These are phyloP conservation scores for Gamsiella multidivaricata DNA, from an alignment of 192 early-diverging fungal genomes.

Conservation along the genomic window DNA sequence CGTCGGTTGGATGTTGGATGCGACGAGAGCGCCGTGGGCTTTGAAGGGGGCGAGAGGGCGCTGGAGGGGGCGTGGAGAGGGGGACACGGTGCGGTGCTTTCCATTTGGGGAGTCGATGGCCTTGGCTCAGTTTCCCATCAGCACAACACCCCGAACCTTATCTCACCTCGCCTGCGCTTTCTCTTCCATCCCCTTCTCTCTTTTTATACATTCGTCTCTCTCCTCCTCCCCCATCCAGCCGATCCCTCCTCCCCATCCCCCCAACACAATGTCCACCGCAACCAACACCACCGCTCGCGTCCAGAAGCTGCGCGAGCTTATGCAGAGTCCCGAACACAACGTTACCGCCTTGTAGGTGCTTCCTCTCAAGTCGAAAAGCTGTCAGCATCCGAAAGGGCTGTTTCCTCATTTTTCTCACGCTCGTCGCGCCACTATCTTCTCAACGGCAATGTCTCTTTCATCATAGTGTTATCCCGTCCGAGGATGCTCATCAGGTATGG, in stretches of 20 bases:
- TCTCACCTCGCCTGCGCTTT: too few relatives aligned
- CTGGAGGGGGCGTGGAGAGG: too few relatives aligned
- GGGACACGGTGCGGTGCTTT: too few relatives aligned
- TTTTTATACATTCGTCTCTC: slow-evolving; percentile 2
- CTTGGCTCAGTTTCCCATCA: slow-evolving; percentile 13
- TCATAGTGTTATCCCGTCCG: slow-evolving; percentile 88
- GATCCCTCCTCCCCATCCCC: slow-evolving; percentile 1
- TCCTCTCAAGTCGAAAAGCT: too few relatives aligned
- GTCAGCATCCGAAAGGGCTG: too few relatives aligned
- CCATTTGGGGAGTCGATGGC: slow-evolving; percentile 19
- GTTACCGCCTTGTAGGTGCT: slow-evolving; percentile 61
- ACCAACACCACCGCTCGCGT: slow-evolving; percentile 67
- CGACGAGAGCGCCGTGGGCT: too few relatives aligned
- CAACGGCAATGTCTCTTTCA: too few relatives aligned
- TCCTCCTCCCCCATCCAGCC: background rate
- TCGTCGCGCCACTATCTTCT: too few relatives aligned
- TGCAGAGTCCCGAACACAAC: slow-evolving; percentile 64
- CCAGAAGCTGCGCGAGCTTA: slow-evolving; percentile 68
- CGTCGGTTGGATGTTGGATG: too few relatives aligned
- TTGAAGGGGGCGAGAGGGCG: too few relatives aligned
- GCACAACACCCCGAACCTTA: background rate
- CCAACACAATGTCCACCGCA: slow-evolving; percentile 29
- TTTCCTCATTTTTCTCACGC: slow-evolving; percentile 45
- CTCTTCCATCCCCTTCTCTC: background rate
- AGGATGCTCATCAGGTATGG: slow-evolving; percentile 94